Base-by-base conservation (phyloP, 257 asterid genomes). In the Nicotiana attenuata region DNA sequence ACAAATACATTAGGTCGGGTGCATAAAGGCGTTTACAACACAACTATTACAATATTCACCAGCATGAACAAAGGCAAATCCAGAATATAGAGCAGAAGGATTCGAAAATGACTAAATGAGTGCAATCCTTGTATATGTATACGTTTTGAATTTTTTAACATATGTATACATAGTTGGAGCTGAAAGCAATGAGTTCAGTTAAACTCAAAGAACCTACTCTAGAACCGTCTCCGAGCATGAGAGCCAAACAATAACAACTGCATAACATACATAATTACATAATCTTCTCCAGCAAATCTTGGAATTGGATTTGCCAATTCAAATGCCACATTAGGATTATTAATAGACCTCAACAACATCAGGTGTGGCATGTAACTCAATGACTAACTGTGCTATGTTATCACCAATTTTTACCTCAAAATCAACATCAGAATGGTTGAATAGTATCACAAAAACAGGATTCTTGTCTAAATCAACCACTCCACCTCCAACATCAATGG, bases 381-480 rank as follows among this genome's bases (percentile, higher is more conserved):
- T 85, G 26, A 91, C 89, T 80, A 91, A 38, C 85, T 91, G 93
- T 4, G 93, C 92, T 52, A 91, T 85, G 68, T 86, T 84, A 53
- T 89, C 91, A 2, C 92, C 96, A 50, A 81, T 35, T 68, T 90
- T 90, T 67, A 89, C 91, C 81, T 88, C 88, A 31, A 87, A 90
- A 76, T 90, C 93, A 66, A 82, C 83, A 66, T 88, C 91, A 0
- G 92, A 91, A 78, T 88, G 85, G 80, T 90, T 88, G 78, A 86
- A 91, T 85, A 91, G 64, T 71, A 92, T 88, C 87, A 90, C 95
- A 7, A 92, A 91, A 45, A 90, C 87, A 0, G 91, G 93, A 5
- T 92, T 90, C 10, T 93, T 88, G 84, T 85, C 82, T 60, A 64
- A 78, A 52, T 83, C 88, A 33, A 83, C 82, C 22, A 83, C 88